phyloP scores from a whole-genome alignment of 208 protist species.

The Acanthamoeba lenticulata region DNA sequence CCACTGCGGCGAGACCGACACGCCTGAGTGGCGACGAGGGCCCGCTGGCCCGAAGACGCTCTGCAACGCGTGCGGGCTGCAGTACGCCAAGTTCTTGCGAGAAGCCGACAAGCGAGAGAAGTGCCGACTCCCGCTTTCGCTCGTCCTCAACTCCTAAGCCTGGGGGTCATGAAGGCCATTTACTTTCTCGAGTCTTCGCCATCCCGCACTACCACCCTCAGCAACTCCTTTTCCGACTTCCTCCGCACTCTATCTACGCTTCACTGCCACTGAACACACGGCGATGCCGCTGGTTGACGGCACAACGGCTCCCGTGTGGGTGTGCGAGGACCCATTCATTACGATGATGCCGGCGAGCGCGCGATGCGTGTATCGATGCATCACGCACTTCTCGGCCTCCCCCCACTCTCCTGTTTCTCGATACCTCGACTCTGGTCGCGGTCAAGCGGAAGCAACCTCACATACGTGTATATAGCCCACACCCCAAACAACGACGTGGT shows the following conservation, averaged over 20 bases:
- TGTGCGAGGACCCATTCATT: not conserved
- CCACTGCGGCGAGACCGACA: slow-evolving; percentile 18
- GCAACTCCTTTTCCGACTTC: not conserved
- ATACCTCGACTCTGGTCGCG: not conserved
- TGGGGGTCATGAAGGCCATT: not conserved
- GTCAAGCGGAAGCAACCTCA: too few relatives aligned
- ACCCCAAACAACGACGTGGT: too few relatives aligned
- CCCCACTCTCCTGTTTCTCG: not conserved
- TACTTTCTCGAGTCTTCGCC: not conserved
- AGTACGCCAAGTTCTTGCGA: slow-evolving; percentile 42
- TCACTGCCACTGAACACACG: not conserved
- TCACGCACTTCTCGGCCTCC: not conserved
- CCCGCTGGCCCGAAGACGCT: not conserved
- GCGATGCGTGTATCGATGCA: not conserved
- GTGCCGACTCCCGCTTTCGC: not conserved
- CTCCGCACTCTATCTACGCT: not conserved
- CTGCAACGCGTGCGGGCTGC: slow-evolving; percentile 35
- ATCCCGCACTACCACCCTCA: not conserved
- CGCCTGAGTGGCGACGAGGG: slow-evolving; percentile 23
- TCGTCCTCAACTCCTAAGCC: not conserved
- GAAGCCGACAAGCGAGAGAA: slow-evolving; percentile 39
- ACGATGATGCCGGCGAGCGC: too few relatives aligned
- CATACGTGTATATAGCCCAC: too few relatives aligned
- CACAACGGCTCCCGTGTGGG: slow-evolving; percentile 5
- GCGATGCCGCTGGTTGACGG: slow-evolving; percentile 6